Evolutionary conservation across 352 stramenopile genomes (phyloP).

Genomic region (Pythium monospermum): DNA sequence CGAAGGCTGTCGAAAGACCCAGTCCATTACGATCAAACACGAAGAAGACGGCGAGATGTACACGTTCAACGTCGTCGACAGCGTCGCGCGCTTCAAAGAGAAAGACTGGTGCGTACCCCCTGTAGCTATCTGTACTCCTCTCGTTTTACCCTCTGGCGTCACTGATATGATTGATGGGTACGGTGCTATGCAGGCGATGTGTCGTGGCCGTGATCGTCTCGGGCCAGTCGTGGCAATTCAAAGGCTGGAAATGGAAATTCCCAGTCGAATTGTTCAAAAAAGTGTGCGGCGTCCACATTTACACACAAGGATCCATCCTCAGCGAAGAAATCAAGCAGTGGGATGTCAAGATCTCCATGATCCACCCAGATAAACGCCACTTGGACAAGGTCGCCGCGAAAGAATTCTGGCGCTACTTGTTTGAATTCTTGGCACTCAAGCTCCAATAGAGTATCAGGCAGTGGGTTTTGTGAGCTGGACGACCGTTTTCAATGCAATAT

Average conservation of each 20-base stretch:
- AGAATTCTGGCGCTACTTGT: conserved; percentile 90
- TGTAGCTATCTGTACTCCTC: not conserved
- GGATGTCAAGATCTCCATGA: conserved; percentile 90
- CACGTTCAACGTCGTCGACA: conserved; percentile 89
- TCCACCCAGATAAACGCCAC: conserved; percentile 89
- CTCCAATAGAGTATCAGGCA: conserved; percentile 75
- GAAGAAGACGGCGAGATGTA: conserved; percentile 77
- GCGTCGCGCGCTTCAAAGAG: conserved; percentile 71
- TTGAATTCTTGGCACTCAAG: conserved; percentile 80
- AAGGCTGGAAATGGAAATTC: conserved; percentile 92
- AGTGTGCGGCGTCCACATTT: conserved; percentile 82
- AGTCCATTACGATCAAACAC: conserved; percentile 79
- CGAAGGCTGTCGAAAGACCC: conserved; percentile 72
- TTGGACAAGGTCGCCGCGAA: conserved; percentile 87
- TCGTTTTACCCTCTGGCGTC: not conserved
- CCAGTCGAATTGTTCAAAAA: conserved; percentile 90
- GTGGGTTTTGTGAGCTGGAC: not conserved
- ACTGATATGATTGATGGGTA: not conserved
- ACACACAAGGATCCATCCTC: conserved; percentile 77
- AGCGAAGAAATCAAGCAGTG: conserved; percentile 85
- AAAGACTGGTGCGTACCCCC: conserved; percentile 73
- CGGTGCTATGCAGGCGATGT: conserved; percentile 46
- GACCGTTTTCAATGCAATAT: not conserved
- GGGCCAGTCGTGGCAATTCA: conserved; percentile 90
- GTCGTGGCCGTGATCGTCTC: conserved; percentile 89